Conservation (phyloP, 2,329 filamentous ascomycete genomes). For the Talaromyces sp. region DNA sequence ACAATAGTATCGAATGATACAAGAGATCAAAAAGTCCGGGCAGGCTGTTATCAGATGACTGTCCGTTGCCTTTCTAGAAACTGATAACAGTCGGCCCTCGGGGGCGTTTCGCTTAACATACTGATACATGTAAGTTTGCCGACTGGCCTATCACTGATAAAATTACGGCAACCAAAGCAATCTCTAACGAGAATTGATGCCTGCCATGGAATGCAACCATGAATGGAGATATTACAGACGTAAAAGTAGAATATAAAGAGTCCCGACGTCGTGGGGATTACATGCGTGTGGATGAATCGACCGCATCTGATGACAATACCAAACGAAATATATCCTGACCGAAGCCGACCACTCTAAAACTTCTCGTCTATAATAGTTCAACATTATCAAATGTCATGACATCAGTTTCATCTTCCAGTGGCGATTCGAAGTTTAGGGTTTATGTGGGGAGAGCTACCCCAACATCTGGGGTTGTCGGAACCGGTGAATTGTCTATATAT, state of each 20-base stretch:
- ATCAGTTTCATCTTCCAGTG: not conserved
- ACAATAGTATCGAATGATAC: not conserved
- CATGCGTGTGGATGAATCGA: conserved; percentile 1
- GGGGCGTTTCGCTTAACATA: not conserved
- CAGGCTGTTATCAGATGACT: not conserved
- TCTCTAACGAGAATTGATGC: no score
- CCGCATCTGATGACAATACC: not conserved
- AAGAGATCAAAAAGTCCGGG: no score
- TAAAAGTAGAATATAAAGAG: no score
- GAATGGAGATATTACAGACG: no score
- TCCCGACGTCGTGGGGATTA: no score
- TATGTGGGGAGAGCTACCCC: not conserved
- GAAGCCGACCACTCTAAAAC: not conserved
- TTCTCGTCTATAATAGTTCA: not conserved
- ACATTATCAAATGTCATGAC: not conserved
- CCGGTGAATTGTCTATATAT: not conserved
- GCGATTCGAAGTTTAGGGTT: not conserved
- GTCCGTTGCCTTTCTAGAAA: not conserved
- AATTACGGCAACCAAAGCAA: not conserved
- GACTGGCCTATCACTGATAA: no score
- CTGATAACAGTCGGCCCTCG: not conserved
- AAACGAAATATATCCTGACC: not conserved
- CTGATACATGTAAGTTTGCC: conserved; percentile 8
- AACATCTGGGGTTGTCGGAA: not conserved
- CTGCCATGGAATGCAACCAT: no score